Conservation (phyloP, 495 filamentous ascomycete genomes). For the Patellaria atrata region DNA sequence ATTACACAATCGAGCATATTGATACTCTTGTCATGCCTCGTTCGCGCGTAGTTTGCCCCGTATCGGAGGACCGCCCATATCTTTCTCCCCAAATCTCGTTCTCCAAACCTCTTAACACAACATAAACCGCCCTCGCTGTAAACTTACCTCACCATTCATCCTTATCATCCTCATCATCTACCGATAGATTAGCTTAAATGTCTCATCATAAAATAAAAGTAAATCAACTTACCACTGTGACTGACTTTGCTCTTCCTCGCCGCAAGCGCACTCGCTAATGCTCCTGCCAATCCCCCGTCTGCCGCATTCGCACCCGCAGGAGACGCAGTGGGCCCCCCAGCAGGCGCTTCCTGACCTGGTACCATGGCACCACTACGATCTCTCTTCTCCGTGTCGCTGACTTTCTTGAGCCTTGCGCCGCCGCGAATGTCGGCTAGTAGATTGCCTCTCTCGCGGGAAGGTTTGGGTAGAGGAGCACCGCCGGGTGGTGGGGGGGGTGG, state of each 20-base stretch:
- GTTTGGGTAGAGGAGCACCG: constrained; percentile 41
- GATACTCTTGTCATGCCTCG: too few species aligned
- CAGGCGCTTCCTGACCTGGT: constrained; percentile 27
- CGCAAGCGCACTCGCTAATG: constrained; percentile 69
- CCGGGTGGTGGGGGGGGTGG: constrained; percentile 28
- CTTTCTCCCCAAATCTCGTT: too few species aligned
- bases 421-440: constrained; percentile 71
- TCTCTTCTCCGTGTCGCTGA: constrained; percentile 57
- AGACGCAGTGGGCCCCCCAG: constrained; percentile 10
- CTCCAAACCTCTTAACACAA: too few species aligned
- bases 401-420: constrained; percentile 61
- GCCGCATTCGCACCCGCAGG: constrained; percentile 32
- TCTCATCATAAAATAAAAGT: neutral
- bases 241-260: constrained; percentile 80
- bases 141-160: constrained; percentile 22
- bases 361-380: constrained; percentile 66
- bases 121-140: too few species aligned
- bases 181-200: constrained; percentile 4
- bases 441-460: constrained; percentile 42
- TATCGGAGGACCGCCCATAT: too few species aligned
- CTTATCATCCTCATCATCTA: constrained; percentile 23
- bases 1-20: too few species aligned
- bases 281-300: constrained; percentile 59
- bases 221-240: constrained; percentile 61
- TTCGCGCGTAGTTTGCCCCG: too few species aligned